Conservation (phyloP, 2,329 filamentous ascomycete genomes). For the Arthrinium phaeospermum region DNA sequence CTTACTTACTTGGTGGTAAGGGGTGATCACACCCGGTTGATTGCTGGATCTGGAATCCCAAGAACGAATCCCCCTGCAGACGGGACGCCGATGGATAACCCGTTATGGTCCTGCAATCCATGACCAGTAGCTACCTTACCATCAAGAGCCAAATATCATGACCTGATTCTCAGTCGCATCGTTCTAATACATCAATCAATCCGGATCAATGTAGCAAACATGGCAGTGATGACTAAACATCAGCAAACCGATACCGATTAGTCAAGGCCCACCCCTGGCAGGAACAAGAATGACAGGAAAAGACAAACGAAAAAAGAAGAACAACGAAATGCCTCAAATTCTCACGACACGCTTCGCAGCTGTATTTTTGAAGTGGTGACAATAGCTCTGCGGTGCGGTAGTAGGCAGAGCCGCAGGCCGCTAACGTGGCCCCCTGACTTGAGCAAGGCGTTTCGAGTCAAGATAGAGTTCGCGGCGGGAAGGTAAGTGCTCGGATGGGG, state of each 20-base stretch:
- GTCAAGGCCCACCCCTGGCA: rapidly evolving
- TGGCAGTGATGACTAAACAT: not conserved
- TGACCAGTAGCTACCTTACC: not conserved
- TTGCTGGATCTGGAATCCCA: not conserved
- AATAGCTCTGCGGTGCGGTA: not conserved
- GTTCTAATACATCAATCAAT: not conserved
- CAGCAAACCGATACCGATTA: not conserved
- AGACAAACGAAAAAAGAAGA: not conserved
- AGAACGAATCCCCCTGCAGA: not conserved
- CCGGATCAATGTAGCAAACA: not conserved
- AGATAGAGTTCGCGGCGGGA: not conserved
- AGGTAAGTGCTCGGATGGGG: not conserved
- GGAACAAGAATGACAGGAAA: not conserved
- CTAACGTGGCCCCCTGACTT: not conserved
- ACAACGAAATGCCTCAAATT: not conserved
- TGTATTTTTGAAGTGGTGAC: not conserved
- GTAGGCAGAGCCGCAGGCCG: not conserved
- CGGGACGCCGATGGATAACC: not conserved
- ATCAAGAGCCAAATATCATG: not conserved
- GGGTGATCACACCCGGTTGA: not conserved
- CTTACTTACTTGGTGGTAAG: not conserved
- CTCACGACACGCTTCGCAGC: not conserved
- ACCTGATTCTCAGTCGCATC: not conserved
- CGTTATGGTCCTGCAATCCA: too few relatives aligned
- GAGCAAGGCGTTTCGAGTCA: not conserved